Evolutionary conservation across 805 yeast species (phyloP), one percentile per base, ranked within the genome.

Genomic region (Candida chauliodis): DNA sequence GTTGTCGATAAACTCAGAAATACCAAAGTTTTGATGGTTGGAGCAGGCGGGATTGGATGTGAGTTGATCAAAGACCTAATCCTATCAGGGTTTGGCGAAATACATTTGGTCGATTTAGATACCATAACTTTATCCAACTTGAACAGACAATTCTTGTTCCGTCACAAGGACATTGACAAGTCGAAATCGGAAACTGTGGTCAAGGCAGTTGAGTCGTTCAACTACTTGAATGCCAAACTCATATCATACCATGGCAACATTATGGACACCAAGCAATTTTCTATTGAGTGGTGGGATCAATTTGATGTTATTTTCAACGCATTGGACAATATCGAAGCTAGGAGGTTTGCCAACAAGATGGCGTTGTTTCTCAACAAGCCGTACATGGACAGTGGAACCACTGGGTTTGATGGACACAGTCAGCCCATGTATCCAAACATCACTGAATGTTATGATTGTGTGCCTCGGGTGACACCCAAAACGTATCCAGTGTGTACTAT

Each of bases 1-100:
- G 47, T 58, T 10, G 58, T 57, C 31, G 35, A 41, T 1, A 43
- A 53, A 21, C 49, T 75, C 29, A 50, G 53, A 10, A 34, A 37
- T 16, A 14, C 84, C 5, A 81, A 77, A 45, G 86, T 89, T 10
- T 63, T 90, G 20, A 66, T 90, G 61, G 95, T 90, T 2, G 98
- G 98, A 3, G 95, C 97, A 1, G 98, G 98, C 21, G 98, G 98
- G 5, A 89, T 90, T 47, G 98, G 98, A 2, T 90, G 96, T 57
- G 98, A 90, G 58, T 64, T 90, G 31, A 66, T 90, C 41, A 90
- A 90, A 55, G 84, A 90, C 53, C 65, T 90, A 35, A 78, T 86
- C 4, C 61, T 88, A 45, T 70, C 85, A 58, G 90, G 93, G 6
- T 83, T 82, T 47, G 93, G 93, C 2, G 95, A 86, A 52, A 81